phyloP scores from a whole-genome alignment of 148 eudicot genomes.

The Camellia lanceoleosa region DNA sequence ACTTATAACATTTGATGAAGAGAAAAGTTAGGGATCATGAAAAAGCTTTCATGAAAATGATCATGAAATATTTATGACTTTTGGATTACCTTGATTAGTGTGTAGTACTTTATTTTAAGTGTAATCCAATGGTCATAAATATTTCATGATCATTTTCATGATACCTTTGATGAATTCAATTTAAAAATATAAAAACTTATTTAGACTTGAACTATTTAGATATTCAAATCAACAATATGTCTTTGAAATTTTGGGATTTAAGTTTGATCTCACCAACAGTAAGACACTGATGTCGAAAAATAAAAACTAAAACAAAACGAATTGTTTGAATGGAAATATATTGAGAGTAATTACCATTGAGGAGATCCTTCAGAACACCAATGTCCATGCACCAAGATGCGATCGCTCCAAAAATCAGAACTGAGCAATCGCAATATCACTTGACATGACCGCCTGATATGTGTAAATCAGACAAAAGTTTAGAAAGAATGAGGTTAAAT shows the following conservation, averaged over 20 bases:
- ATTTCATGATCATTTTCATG: too few species aligned
- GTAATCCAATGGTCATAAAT: too few species aligned
- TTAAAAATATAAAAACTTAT: not conserved
- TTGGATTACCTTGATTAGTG: too few species aligned
- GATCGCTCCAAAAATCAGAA: slow-evolving; percentile 63
- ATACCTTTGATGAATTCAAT: not conserved
- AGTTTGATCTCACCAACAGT: not conserved
- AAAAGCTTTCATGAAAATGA: too few species aligned
- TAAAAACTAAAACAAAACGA: not conserved
- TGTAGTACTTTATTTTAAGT: too few species aligned
- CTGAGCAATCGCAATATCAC: slow-evolving; percentile 67
- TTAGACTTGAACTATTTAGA: not conserved
- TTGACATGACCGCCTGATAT: slow-evolving; percentile 69
- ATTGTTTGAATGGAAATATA: not conserved
- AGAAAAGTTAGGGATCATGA: too few species aligned
- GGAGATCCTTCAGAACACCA: slow-evolving; percentile 70
- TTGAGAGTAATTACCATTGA: slow-evolving; percentile 40
- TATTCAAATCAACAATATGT: not conserved
- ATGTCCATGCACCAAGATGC: slow-evolving; percentile 75
- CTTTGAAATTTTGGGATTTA: not conserved
- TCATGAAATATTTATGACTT: too few species aligned
- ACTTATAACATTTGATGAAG: not conserved
- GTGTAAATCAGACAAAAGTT: slow-evolving; percentile 2
- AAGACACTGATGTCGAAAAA: not conserved
- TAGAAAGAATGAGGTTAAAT: slow-evolving; percentile 10